A percentile compares a stretch with the other conserved stretches of the same genome.
These are phyloP conservation scores for Paramecium biaurelia DNA, from an alignment of 73 alveolate genomes.

Conservation along the genomic window DNA sequence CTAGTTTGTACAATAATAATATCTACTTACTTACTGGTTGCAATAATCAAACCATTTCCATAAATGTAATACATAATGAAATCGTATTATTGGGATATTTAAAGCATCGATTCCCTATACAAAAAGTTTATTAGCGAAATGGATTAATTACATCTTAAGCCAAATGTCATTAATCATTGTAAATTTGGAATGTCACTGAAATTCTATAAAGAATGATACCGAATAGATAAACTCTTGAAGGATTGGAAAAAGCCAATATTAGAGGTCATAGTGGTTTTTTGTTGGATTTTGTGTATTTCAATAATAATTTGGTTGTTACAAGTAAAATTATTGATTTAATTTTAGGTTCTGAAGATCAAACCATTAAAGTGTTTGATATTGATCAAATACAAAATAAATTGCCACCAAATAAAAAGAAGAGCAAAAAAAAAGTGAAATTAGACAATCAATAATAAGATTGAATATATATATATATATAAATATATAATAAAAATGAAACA, in stretches of 20 bases:
- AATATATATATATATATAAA: background rate
- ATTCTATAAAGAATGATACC: background rate
- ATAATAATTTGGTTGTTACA: background rate
- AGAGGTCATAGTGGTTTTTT: slow-evolving; percentile 47
- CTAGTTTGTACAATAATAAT: background rate
- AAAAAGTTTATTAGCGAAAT: background rate
- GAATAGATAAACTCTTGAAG: background rate
- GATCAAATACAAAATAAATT: background rate
- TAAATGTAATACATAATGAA: background rate
- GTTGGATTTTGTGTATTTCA: background rate
- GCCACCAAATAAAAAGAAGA: slow-evolving; percentile 50
- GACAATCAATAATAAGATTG: background rate
- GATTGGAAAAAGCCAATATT: slow-evolving; percentile 14
- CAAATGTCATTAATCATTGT: background rate
- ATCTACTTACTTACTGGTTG: background rate
- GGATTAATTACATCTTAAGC: background rate
- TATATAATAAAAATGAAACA: background rate
- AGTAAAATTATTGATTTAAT: background rate
- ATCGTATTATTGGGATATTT: slow-evolving; percentile 10
- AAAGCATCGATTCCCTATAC: background rate
- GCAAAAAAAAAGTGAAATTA: slow-evolving; percentile 7
- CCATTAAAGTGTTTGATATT: slow-evolving; percentile 2
- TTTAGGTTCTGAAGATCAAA: slow-evolving; percentile 32
- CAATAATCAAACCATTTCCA: background rate
- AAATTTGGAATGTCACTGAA: background rate